Conservation (phyloP, 1,284 basidiomycete species). For the Trametes hirsuta region DNA sequence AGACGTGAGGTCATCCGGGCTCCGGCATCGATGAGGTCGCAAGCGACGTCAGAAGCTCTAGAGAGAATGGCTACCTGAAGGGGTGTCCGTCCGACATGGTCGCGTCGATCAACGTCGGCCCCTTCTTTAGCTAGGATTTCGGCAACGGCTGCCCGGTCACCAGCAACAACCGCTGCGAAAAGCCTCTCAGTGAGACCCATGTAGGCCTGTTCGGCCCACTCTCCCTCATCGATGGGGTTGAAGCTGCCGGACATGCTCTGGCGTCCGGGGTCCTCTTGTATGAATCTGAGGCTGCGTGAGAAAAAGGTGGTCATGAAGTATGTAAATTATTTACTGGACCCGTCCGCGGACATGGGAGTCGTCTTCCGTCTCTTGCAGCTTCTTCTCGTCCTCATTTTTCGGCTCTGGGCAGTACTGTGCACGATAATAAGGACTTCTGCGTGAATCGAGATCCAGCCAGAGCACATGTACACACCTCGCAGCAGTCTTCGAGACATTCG, state of each 20-base stretch:
- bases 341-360: conserved; percentile 55
- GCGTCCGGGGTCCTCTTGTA: conserved; percentile 60
- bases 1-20: conserved; percentile 56
- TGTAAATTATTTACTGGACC: conserved; percentile 43
- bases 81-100: conserved; percentile 60
- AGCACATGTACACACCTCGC: conserved; percentile 43
- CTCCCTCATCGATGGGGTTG: conserved; percentile 66
- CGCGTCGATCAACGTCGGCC: conserved; percentile 52
- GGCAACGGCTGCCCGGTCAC: conserved; percentile 43
- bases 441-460: background rate
- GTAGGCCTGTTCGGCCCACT: conserved; percentile 65
- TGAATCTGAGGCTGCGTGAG: conserved; percentile 43
- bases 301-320: background rate
- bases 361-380: conserved; percentile 54
- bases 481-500: conserved; percentile 62
- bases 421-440: background rate
- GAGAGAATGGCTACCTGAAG: conserved; percentile 57
- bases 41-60: conserved; percentile 47
- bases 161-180: conserved; percentile 52
- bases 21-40: conserved; percentile 54
- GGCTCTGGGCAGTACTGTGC: conserved; percentile 52
- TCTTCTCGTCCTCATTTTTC: conserved; percentile 52
- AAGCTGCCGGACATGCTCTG: conserved; percentile 65
- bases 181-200: conserved; percentile 54
- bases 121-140: conserved; percentile 42